phyloP scores from a whole-genome alignment of 352 stramenopile genomes.

The Phytophthora boehmeriae region DNA sequence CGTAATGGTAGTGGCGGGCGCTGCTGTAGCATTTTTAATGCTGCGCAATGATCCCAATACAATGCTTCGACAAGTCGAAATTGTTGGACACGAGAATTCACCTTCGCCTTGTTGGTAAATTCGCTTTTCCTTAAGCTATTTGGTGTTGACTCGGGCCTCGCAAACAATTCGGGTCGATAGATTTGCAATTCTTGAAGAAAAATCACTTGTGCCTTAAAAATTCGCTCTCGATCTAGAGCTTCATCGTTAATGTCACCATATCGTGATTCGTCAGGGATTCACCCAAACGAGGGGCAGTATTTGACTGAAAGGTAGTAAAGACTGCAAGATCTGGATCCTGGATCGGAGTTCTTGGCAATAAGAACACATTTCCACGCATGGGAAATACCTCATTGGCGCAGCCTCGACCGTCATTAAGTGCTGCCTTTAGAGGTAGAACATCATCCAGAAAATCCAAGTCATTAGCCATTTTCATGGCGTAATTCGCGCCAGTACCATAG shows the following conservation, averaged over 20 bases:
- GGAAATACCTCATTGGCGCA: slow-evolving; percentile 47
- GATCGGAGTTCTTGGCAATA: slow-evolving; percentile 63
- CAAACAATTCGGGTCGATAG: slow-evolving; percentile 51
- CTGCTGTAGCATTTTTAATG: slow-evolving; percentile 62
- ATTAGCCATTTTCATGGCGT: slow-evolving; percentile 74
- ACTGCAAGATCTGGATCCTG: slow-evolving; percentile 65
- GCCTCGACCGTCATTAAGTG: slow-evolving; percentile 49
- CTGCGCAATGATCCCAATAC: slow-evolving; percentile 87
- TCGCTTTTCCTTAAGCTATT: neutral
- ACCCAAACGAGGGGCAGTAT: slow-evolving; percentile 29
- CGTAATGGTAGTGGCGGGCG: slow-evolving; percentile 50
- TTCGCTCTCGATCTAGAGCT: slow-evolving; percentile 49
- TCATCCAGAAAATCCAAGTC: slow-evolving; percentile 79
- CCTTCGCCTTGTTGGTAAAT: slow-evolving; percentile 7
- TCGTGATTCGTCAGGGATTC: slow-evolving; percentile 2
- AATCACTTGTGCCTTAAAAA: slow-evolving; percentile 54
- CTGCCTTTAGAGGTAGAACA: slow-evolving; percentile 49
- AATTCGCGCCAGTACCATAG: slow-evolving; percentile 64
- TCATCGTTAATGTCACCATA: slow-evolving; percentile 35
- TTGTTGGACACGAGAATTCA: slow-evolving; percentile 1
- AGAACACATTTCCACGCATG: slow-evolving; percentile 71
- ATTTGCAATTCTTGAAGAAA: slow-evolving; percentile 73
- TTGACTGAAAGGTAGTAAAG: slow-evolving; percentile 41
- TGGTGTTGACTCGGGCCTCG: neutral
- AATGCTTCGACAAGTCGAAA: slow-evolving; percentile 63